Conservation (phyloP, 768 basidiomycete species). For the Hypsizygus marmoreus region DNA sequence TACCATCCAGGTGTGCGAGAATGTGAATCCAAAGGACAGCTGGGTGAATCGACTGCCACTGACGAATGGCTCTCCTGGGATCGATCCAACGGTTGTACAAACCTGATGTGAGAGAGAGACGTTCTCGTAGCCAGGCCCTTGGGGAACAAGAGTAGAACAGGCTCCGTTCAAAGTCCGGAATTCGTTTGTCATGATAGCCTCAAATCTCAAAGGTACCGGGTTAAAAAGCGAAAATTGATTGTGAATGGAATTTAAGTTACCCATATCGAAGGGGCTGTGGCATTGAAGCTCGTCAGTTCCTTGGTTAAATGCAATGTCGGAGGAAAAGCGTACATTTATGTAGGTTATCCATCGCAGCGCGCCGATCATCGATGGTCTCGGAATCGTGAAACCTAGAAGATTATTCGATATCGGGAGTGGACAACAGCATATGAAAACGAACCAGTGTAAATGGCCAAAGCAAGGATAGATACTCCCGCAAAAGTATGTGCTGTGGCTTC, state of each 20-base stretch:
- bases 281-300: conserved; percentile 1
- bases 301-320: background rate
- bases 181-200: conserved; percentile 78
- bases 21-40: conserved; percentile 50
- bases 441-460: conserved; percentile 52
- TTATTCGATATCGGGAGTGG: conserved; percentile 1
- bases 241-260: too few species aligned
- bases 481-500: conserved; percentile 63
- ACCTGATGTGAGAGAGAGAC: conserved; percentile 66
- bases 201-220: conserved; percentile 54
- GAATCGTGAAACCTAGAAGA: conserved; percentile 53
- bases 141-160: conserved; percentile 61
- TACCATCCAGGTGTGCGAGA: conserved; percentile 25
- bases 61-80: conserved; percentile 59
- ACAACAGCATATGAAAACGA: conserved; percentile 29
- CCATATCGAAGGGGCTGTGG: conserved; percentile 46
- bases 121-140: conserved; percentile 62
- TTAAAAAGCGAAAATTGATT: too few species aligned
- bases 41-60: conserved; percentile 54
- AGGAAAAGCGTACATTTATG: conserved; percentile 52
- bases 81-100: conserved; percentile 71
- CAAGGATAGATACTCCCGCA: conserved; percentile 42
- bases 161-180: conserved; percentile 70
- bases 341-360: conserved; percentile 69
- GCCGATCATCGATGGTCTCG: conserved; percentile 65